Base-by-base conservation (phyloP, 169 alveolate species). In the Plasmodium berghei region DNA sequence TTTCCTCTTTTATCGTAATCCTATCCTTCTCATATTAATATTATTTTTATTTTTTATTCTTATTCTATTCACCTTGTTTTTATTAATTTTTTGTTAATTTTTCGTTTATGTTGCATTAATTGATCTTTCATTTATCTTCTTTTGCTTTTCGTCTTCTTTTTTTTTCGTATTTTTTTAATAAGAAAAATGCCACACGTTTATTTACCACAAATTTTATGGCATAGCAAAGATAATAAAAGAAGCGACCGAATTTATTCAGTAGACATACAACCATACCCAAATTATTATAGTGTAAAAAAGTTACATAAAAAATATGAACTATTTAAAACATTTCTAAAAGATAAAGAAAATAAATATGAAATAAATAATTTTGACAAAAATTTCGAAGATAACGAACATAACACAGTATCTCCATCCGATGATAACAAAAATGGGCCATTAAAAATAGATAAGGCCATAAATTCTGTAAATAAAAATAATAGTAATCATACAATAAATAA, bases 141-240 rank as follows among this genome's bases (percentile, higher is more conserved):
- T 20, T 22, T 42, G n/a, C 73, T 45, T 66, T 34, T 40, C 55
- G 40, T 14, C 34, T 1, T 59, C 61, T 49, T 45, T 62, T 52
- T 40, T 62, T 61, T 12, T 62, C 45, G 54, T 66, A 20, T 24
- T 62, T 74, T 74, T 42, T 63, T 40, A 48, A 80, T 6, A 77
- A 64, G 28, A 55, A 89, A 88, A 66, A 95, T 95, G 97, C 97
- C 97, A 52, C 92, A 93, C 24, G 97, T 95, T 52, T 94, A 83
- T 56, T 91, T 95, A 48, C 98, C 98, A 45, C 98, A 95, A 77
- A 95, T 96, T 24, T 80, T 96, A 56, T 96, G 98, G 98, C 98
- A 96, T 85, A 93, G 97, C 88, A 96, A 96, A 86, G 98, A 96
- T 92, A 94, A 96, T 92, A 96, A 95, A 67, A 93, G 94, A 54